A percentile compares a stretch with the other conserved stretches of the same genome.
Evolutionary conservation across 371 early-diverging fungal genomes (phyloP).

Genomic region (Chytridium lagenaria): DNA sequence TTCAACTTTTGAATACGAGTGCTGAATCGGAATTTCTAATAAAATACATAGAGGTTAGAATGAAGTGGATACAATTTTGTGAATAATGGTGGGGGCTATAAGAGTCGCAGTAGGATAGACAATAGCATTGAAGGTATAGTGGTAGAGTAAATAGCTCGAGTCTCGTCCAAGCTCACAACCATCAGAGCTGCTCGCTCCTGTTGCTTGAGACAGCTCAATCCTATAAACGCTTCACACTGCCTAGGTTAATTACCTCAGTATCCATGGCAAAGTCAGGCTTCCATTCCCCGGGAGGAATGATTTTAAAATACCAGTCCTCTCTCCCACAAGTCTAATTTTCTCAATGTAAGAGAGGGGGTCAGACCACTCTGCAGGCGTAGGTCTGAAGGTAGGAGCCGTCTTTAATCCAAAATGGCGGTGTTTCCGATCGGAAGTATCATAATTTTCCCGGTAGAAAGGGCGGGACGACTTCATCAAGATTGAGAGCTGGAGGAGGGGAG

Average conservation of each 20-base stretch:
- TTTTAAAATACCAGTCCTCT: slow-evolving; percentile 88
- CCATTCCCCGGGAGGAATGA: slow-evolving; percentile 89
- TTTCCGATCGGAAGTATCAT: not conserved
- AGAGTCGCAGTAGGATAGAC: not conserved
- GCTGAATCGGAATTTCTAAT: slow-evolving; percentile 88
- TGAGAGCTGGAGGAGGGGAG: not conserved
- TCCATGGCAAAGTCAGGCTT: slow-evolving; percentile 84
- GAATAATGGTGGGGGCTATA: not conserved
- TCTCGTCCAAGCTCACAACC: too few relatives aligned
- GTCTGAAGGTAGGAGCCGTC: slow-evolving; percentile 75
- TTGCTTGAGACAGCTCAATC: too few relatives aligned
- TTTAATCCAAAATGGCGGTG: slow-evolving; percentile 39
- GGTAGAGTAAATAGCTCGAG: slow-evolving; percentile 20
- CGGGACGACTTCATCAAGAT: not conserved
- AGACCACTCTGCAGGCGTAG: slow-evolving; percentile 81
- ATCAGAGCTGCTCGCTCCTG: too few relatives aligned
- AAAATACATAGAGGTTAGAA: too few relatives aligned
- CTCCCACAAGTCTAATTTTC: slow-evolving; percentile 78
- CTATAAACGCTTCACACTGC: too few relatives aligned
- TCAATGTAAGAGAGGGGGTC: slow-evolving; percentile 88
- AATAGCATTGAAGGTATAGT: slow-evolving; percentile 23
- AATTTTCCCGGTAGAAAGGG: slow-evolving; percentile 8
- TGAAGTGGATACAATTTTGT: too few relatives aligned
- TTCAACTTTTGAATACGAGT: slow-evolving; percentile 91
- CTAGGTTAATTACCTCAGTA: slow-evolving; percentile 65